phyloP scores from a whole-genome alignment of 495 filamentous ascomycete species.

The Amniculicola lignicola region DNA sequence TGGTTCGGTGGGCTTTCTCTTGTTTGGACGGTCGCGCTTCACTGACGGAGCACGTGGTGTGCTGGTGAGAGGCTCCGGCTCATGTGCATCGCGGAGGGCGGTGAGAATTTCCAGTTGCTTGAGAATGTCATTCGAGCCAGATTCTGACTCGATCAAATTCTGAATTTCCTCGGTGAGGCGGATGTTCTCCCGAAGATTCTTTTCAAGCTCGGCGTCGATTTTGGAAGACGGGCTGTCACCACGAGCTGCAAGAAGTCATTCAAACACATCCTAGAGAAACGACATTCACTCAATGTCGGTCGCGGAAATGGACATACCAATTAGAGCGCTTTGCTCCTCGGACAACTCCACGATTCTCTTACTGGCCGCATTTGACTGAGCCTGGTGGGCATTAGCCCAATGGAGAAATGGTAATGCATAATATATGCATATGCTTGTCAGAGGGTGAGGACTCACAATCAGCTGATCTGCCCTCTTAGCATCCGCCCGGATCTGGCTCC shows the following conservation, averaged over 20 bases:
- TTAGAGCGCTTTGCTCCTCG: constrained; percentile 41
- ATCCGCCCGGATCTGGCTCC: constrained; percentile 60
- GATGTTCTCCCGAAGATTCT: constrained; percentile 60
- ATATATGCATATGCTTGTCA: no score
- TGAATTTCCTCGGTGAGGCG: constrained; percentile 62
- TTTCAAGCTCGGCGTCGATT: constrained; percentile 50
- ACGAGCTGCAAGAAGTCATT: constrained; percentile 10
- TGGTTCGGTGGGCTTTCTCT: constrained; percentile 50
- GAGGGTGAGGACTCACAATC: constrained; percentile 34
- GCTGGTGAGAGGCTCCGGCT: constrained; percentile 50
- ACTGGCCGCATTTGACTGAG: constrained; percentile 43
- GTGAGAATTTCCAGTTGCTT: constrained; percentile 59
- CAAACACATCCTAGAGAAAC: no score
- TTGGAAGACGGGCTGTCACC: constrained; percentile 27
- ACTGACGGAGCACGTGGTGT: constrained; percentile 39
- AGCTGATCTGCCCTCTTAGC: constrained; percentile 43
- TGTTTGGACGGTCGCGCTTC: constrained; percentile 55
- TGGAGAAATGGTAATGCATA: no score
- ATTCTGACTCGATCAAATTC: constrained; percentile 52
- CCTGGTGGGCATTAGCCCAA: constrained; percentile 25
- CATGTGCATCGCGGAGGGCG: constrained; percentile 56
- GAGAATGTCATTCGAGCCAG: constrained; percentile 51
- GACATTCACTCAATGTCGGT: no score
- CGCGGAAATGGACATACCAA: background rate
- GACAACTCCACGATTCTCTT: constrained; percentile 56